Conservation (phyloP, 2,329 filamentous ascomycete species). For the Xylariaceae sp. region DNA sequence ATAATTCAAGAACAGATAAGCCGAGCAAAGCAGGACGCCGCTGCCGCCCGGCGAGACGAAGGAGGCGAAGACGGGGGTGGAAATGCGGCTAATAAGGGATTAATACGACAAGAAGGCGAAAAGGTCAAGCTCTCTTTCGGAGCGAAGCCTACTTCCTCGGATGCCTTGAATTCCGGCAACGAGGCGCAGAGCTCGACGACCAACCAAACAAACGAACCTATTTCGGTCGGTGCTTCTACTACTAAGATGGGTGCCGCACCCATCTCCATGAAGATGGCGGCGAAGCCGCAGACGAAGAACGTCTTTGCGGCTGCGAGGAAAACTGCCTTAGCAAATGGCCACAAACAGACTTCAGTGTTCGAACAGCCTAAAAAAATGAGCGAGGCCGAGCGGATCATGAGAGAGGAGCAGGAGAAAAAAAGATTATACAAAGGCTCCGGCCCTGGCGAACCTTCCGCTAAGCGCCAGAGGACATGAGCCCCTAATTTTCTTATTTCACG, state of each 20-base stretch:
- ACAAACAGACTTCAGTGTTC: conserved; percentile 57
- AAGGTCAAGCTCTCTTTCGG: conserved; percentile 71
- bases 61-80: conserved; percentile 35
- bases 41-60: conserved; percentile 40
- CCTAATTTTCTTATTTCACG: neutral
- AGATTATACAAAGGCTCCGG: conserved; percentile 48
- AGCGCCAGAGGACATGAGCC: conserved; percentile 47
- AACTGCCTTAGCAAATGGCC: conserved; percentile 58
- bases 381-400: conserved; percentile 85
- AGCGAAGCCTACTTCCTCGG: conserved; percentile 34
- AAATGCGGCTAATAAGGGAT: conserved; percentile 41
- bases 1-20: conserved; percentile 80
- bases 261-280: conserved; percentile 62
- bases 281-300: conserved; percentile 68
- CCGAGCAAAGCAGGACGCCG: conserved; percentile 59
- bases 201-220: conserved; percentile 10
- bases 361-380: conserved; percentile 78
- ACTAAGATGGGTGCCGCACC: conserved; percentile 36
- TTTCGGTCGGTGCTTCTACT: conserved; percentile 9
- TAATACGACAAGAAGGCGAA: conserved; percentile 65
- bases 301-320: conserved; percentile 67
- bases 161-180: conserved; percentile 17
- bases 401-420: conserved; percentile 72
- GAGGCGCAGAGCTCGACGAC: conserved; percentile 9
- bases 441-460: conserved; percentile 44